phyloP scores from a whole-genome alignment of 1,284 basidiomycete species.

The Moesziomyces antarcticus region DNA sequence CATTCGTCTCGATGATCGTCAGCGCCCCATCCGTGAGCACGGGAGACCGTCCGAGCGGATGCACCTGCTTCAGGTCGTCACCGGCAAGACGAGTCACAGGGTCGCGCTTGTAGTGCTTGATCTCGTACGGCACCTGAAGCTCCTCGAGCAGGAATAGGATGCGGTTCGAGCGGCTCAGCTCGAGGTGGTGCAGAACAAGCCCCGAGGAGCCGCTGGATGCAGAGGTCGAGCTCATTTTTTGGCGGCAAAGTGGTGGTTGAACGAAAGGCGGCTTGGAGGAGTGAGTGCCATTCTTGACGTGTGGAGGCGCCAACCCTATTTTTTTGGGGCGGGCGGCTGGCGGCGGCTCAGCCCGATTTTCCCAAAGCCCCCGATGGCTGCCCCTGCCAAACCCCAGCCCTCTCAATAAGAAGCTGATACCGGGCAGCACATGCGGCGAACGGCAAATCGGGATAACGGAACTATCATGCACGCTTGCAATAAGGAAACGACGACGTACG shows the following conservation, averaged over 20 bases:
- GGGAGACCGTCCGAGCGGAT: constrained; percentile 43
- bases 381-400: no score
- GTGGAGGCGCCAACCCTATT: not conserved
- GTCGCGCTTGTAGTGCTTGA: constrained; percentile 37
- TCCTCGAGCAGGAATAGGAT: constrained; percentile 40
- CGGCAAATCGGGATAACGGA: no score
- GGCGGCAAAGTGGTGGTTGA: not conserved
- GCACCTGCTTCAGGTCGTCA: constrained; percentile 30
- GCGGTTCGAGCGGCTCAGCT: constrained; percentile 32
- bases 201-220: not conserved
- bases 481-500: no score
- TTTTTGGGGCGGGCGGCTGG: not conserved
- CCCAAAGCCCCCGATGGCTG: no score
- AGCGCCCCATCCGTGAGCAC: constrained; percentile 29
- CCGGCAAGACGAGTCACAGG: constrained; percentile 31
- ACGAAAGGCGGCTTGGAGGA: no score
- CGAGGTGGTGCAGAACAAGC: constrained; percentile 41
- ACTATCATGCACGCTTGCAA: no score
- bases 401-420: no score
- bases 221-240: not conserved
- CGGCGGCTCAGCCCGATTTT: no score
- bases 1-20: constrained; percentile 37
- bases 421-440: no score
- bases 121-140: constrained; percentile 19
- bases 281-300: not conserved